These are phyloP conservation scores for Didymella lethalis DNA, from an alignment of 2,329 filamentous ascomycete genomes.

Conservation along the genomic window DNA sequence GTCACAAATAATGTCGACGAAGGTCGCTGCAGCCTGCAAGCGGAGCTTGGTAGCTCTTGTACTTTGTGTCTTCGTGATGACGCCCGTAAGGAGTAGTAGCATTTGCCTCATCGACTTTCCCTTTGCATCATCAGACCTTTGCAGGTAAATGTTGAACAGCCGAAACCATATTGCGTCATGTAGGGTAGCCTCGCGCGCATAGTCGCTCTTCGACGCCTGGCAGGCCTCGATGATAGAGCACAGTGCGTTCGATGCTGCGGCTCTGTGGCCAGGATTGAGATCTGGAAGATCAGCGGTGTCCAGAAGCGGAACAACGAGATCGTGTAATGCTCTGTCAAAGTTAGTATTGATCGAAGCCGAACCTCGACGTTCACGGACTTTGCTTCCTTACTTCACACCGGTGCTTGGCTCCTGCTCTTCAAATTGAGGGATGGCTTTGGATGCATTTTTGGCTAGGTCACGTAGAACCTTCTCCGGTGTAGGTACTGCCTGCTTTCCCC, in stretches of 20 bases:
- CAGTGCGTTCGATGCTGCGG: constrained; percentile 57
- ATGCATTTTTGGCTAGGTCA: constrained; percentile 38
- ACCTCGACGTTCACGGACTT: constrained; percentile 46
- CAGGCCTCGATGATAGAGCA: constrained; percentile 55
- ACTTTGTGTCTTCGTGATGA: constrained; percentile 43
- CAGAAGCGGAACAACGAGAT: constrained; percentile 39
- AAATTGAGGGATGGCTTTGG: constrained; percentile 38
- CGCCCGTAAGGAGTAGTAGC: constrained; percentile 51
- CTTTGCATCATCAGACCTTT: constrained; percentile 54
- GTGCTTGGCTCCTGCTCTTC: constrained; percentile 32
- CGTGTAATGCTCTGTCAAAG: constrained; percentile 39
- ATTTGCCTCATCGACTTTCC: constrained; percentile 59
- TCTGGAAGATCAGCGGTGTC: constrained; percentile 46
- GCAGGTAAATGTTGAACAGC: constrained; percentile 53
- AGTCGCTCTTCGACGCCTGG: constrained; percentile 38
- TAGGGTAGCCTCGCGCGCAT: constrained; percentile 44
- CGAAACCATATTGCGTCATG: constrained; percentile 50
- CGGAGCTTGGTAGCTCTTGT: constrained; percentile 36
- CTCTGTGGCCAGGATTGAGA: constrained; percentile 50
- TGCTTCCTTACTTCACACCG: constrained; percentile 49
- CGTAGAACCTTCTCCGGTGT: constrained; percentile 39
- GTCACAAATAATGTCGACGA: constrained; percentile 67
- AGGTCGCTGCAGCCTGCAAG: constrained; percentile 46
- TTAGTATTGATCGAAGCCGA: constrained; percentile 29
- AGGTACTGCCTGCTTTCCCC: constrained; percentile 20